Evolutionary conservation across 2,329 filamentous ascomycete species (phyloP).

Genomic region (Teratosphaeria epicoccoides): DNA sequence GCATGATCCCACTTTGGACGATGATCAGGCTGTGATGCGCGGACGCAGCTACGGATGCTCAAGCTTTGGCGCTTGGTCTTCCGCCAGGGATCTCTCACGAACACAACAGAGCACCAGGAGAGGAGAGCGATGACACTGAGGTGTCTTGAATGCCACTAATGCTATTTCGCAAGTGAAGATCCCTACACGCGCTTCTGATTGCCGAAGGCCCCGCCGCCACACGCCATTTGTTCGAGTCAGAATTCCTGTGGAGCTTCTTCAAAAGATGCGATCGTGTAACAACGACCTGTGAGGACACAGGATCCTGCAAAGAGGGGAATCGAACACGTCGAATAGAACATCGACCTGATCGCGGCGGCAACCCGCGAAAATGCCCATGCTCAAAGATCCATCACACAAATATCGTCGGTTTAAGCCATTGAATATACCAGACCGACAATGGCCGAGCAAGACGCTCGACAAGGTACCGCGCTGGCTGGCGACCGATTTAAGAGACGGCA

Average conservation of each 20-base stretch:
- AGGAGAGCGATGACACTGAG: too few species aligned
- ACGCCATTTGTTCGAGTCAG: neutral
- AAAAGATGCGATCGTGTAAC: too few species aligned
- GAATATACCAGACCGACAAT: constrained; percentile 62
- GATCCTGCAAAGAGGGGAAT: too few species aligned
- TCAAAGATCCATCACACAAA: constrained; percentile 66
- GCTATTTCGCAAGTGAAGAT: neutral
- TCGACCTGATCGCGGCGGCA: neutral
- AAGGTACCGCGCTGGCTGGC: constrained; percentile 86
- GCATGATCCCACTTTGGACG: too few species aligned
- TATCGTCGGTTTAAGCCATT: constrained; percentile 61
- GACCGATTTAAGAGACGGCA: constrained; percentile 81
- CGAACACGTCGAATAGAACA: too few species aligned
- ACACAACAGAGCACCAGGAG: too few species aligned
- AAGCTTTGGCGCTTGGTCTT: too few species aligned
- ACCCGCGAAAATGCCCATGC: constrained; percentile 28
- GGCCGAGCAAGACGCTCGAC: constrained; percentile 71
- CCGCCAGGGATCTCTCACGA: too few species aligned
- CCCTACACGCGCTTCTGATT: neutral
- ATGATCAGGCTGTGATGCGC: too few species aligned
- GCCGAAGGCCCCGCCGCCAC: neutral
- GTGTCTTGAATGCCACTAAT: neutral
- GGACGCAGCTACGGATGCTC: too few species aligned
- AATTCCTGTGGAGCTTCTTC: neutral
- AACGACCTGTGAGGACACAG: too few species aligned